These are phyloP conservation scores for Fagopyrum esculentum DNA, from an alignment of 148 eudicot genomes.

Conservation along the genomic window DNA sequence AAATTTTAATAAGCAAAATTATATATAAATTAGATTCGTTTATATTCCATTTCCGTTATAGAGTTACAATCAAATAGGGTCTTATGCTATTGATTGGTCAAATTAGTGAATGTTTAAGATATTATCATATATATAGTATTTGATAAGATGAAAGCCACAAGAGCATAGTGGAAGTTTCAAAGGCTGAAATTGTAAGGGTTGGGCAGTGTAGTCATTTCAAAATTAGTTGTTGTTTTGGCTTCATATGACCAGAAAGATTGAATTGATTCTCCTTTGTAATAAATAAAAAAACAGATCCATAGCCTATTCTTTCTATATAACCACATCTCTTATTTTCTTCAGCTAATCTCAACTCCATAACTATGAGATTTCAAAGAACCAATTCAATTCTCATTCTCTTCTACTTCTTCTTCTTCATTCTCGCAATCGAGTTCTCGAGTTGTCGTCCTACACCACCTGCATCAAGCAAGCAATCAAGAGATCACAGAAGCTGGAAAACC, in stretches of 20 bases:
- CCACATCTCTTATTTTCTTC: background rate
- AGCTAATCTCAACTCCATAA: background rate
- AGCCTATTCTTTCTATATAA: background rate
- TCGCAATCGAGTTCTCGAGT: constrained; percentile 3
- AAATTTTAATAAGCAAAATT: too few species aligned
- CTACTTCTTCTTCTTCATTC: constrained; percentile 1
- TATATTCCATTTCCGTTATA: too few species aligned
- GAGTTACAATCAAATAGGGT: too few species aligned
- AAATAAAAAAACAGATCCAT: background rate
- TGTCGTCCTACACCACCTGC: constrained; percentile 6
- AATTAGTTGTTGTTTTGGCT: constrained; percentile 11
- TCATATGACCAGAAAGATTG: background rate
- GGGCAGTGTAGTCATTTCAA: constrained; percentile 11
- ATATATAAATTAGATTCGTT: too few species aligned
- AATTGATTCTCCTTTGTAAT: background rate
- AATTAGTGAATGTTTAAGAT: too few species aligned
- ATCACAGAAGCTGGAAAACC: constrained; percentile 5
- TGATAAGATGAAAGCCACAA: background rate
- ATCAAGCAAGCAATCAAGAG: background rate
- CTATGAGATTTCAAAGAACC: background rate
- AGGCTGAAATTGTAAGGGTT: background rate
- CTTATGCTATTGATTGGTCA: too few species aligned
- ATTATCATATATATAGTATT: background rate
- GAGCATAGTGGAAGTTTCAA: background rate
- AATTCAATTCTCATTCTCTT: background rate